Conservation (phyloP, 108 stramenopile species). For the Ochromonas danica region DNA sequence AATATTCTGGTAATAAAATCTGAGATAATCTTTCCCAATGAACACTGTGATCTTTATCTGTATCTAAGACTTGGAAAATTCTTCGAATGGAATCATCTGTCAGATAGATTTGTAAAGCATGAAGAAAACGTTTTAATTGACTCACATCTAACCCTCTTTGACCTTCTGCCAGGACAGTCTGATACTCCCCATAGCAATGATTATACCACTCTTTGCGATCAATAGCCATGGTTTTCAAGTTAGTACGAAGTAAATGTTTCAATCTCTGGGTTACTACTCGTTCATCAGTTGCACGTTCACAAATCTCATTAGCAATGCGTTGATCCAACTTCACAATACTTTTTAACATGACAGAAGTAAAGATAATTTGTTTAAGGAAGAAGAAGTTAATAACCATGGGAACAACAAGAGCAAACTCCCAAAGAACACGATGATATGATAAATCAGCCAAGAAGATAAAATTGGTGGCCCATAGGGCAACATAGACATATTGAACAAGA, state of each 20-base stretch:
- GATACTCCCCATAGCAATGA: no score
- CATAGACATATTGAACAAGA: neutral
- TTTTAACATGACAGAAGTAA: conserved; percentile 4
- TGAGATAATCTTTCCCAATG: neutral
- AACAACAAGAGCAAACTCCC: neutral
- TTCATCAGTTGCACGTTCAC: conserved; percentile 17
- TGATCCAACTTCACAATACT: neutral
- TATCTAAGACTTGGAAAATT: neutral
- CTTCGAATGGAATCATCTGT: neutral
- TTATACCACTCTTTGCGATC: no score
- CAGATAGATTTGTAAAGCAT: neutral
- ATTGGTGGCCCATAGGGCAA: conserved; percentile 11
- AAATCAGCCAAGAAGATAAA: neutral
- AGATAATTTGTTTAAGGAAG: conserved; percentile 8
- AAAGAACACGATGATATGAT: neutral
- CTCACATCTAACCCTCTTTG: neutral
- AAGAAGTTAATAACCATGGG: conserved; percentile 18
- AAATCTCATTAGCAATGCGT: neutral
- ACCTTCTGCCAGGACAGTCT: no score
- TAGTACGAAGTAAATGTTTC: neutral
- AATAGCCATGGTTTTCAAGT: no score
- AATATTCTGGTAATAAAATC: neutral
- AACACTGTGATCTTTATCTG: neutral
- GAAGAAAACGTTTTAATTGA: neutral
- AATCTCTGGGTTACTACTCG: neutral